Base-by-base conservation (phyloP, 2,329 filamentous ascomycete genomes). In the Xylaria sp. region DNA sequence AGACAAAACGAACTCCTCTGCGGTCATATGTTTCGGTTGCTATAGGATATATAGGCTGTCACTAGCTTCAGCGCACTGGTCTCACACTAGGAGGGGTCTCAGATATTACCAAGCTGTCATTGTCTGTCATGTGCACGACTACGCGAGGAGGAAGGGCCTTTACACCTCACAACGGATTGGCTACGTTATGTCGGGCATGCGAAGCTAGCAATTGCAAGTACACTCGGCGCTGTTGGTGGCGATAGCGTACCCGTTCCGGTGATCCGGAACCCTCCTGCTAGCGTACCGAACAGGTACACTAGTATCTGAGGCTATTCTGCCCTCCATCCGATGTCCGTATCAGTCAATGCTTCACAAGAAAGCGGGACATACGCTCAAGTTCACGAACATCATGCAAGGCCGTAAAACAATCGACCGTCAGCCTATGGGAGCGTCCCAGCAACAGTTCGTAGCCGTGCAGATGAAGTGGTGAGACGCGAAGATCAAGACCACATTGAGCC, bases 401-500 rank as follows among this genome's bases (percentile, higher is more conserved):
- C 28, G 39, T 39, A 25, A 25, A 6, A 23, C 25, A 13, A 50
- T 20, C n/a, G 20, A 41, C 51, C 37, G 28, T 32, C 61, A 61
- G 61, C 39, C 18, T 50, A 20, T 8, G 37, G 61, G 37, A 46
- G 48, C 41, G 41, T 48, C 41, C 41, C 23, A 41, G 56, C 61
- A 50, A 41, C 18, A 20, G 34, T 20, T 37, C 32, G 55, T 34
- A 25, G 48, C 56, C 34, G 61, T 37, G 66, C 62, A 68, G 52
- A 37, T 5, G 8, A n/a, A 20, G 37, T 25, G 7, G 18, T 15
- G 4, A 20, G 10, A 39, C 32, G 15, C 44, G 39, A 55, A 18
- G 39, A 56, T 9, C 12, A 63, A 23, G 61, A 44, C 66, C 50
- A 28, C 32, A 51, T 65, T 58, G 32, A 62, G 62, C 8, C n/a